Conservation (phyloP, 768 basidiomycete genomes). For the Aureoboletus auriporus region DNA sequence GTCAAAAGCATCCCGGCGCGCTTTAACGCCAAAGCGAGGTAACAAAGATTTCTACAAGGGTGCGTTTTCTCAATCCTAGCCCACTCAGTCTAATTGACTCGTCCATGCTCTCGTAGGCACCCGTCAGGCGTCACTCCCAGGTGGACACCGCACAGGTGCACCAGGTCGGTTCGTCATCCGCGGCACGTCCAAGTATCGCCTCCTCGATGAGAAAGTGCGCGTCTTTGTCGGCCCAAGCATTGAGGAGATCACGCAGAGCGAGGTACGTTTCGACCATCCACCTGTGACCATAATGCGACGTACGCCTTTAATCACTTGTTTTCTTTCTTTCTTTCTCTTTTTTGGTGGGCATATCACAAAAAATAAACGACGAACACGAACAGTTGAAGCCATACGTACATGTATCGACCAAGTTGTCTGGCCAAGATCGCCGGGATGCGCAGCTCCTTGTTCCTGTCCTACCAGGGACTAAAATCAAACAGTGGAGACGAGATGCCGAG, state of each 20-base stretch:
- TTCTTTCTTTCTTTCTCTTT: neutral
- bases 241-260: slow-evolving; percentile 53
- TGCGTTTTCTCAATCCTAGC: slow-evolving; percentile 23
- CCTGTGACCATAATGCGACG: neutral
- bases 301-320: neutral
- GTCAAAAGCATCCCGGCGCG: slow-evolving; percentile 80
- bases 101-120: slow-evolving; percentile 49
- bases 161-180: slow-evolving; percentile 79
- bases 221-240: slow-evolving; percentile 80
- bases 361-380: neutral
- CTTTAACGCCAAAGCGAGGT: slow-evolving; percentile 80
- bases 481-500: slow-evolving; percentile 23
- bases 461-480: slow-evolving; percentile 22
- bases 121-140: slow-evolving; percentile 77
- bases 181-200: slow-evolving; percentile 75
- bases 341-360: neutral
- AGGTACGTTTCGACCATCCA: slow-evolving; percentile 37
- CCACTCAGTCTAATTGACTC: neutral
- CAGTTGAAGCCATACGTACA: slow-evolving; percentile 30
- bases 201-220: slow-evolving; percentile 80
- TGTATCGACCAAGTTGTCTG: slow-evolving; percentile 18
- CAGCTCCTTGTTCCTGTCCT: slow-evolving; percentile 24
- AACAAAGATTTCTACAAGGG: slow-evolving; percentile 99
- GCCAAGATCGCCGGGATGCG: slow-evolving; percentile 22
- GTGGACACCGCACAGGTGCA: slow-evolving; percentile 82